Evolutionary conservation across 2,329 filamentous ascomycete genomes (phyloP).

Genomic region (Aspergillus unguis): DNA sequence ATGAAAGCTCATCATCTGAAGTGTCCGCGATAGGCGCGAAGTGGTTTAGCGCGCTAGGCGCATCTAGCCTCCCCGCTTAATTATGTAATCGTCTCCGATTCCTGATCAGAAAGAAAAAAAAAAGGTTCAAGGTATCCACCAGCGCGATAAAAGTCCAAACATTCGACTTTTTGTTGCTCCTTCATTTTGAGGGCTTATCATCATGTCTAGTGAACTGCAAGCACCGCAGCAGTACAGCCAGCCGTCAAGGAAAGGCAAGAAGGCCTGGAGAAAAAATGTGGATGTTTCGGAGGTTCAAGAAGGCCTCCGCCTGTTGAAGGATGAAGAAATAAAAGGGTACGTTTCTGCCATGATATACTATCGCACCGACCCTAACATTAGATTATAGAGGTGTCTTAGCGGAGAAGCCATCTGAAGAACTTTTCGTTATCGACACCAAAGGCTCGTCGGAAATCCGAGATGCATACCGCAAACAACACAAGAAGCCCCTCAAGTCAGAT

Average conservation of each 20-base stretch:
- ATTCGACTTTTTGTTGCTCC: slow-evolving; percentile 15
- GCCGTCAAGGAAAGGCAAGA: slow-evolving; percentile 93
- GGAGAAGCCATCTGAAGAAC: slow-evolving; percentile 76
- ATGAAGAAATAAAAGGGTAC: slow-evolving; percentile 88
- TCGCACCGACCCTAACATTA: slow-evolving; percentile 7
- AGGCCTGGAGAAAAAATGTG: slow-evolving; percentile 98
- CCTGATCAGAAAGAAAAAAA: slow-evolving; percentile 24
- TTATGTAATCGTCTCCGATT: slow-evolving; percentile 33
- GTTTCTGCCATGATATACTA: background rate
- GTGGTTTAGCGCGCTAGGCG: slow-evolving; percentile 28
- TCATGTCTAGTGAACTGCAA: slow-evolving; percentile 34
- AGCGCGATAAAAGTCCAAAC: background rate
- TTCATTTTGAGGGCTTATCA: slow-evolving; percentile 7
- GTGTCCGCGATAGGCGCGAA: slow-evolving; percentile 20
- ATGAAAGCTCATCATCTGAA: slow-evolving; percentile 11
- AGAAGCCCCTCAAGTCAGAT: slow-evolving; percentile 82
- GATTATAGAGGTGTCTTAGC: slow-evolving; percentile 70
- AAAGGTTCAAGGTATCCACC: slow-evolving; percentile 21
- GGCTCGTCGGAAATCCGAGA: slow-evolving; percentile 67
- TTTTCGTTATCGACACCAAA: slow-evolving; percentile 77
- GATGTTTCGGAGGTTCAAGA: slow-evolving; percentile 81
- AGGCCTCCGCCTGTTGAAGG: slow-evolving; percentile 78
- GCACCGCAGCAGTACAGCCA: slow-evolving; percentile 81
- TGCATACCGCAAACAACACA: slow-evolving; percentile 64
- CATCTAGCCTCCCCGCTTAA: slow-evolving; percentile 5